Evolutionary conservation across 1,284 basidiomycete genomes (phyloP).

Genomic region (Cryptococcus floricola): DNA sequence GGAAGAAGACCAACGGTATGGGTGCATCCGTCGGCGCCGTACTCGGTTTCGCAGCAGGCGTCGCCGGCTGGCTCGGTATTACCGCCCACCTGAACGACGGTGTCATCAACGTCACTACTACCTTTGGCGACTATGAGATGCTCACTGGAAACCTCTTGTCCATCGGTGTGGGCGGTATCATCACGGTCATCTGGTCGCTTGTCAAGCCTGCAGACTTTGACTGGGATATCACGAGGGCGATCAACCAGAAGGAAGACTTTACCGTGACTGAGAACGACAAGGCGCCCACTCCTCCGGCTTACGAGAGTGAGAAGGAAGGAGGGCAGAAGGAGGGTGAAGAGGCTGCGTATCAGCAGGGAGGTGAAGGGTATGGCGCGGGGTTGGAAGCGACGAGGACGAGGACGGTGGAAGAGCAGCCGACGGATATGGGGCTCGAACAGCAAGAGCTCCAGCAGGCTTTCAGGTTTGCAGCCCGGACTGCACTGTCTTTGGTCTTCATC

Average conservation of each 20-base stretch:
- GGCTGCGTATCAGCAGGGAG: not conserved
- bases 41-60: conserved; percentile 64
- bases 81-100: conserved; percentile 66
- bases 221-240: conserved; percentile 69
- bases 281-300: conserved; percentile 6
- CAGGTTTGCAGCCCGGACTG: conserved; percentile 68
- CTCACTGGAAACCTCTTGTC: conserved; percentile 83
- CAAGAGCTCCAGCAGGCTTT: conserved; percentile 65
- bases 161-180: conserved; percentile 73
- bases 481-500: conserved; percentile 55
- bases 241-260: conserved; percentile 55
- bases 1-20: conserved; percentile 75
- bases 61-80: conserved; percentile 79
- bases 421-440: conserved; percentile 53
- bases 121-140: conserved; percentile 60
- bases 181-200: conserved; percentile 63
- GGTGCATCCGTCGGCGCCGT: conserved; percentile 71
- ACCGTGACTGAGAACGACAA: conserved; percentile 7
- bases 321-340: not conserved
- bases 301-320: conserved; percentile 20
- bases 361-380: not conserved
- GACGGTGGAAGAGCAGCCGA: conserved; percentile 52
- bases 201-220: conserved; percentile 74
- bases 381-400: no score
- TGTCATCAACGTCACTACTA: conserved; percentile 64